phyloP scores from a whole-genome alignment of 805 yeast species.

The Cyberlindnera meyerae region DNA sequence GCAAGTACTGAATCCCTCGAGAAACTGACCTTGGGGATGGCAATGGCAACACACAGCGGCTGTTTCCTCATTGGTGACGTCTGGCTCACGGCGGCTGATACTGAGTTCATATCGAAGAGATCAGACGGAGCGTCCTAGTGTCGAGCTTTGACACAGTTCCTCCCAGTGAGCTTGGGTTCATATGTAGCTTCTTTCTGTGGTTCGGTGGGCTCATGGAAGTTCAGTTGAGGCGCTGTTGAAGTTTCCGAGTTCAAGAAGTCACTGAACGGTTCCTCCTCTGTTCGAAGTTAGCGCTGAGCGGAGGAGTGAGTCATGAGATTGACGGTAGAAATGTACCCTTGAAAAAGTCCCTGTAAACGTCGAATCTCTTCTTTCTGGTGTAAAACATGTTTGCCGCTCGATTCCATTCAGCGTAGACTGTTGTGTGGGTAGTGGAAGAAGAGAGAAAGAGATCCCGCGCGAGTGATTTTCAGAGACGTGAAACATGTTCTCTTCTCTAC shows the following conservation, averaged over 20 bases:
- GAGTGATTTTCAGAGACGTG: too few species aligned
- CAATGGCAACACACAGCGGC: neutral
- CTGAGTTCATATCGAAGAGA: conserved; percentile 14
- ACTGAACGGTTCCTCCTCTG: conserved; percentile 5
- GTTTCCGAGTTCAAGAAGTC: conserved; percentile 1
- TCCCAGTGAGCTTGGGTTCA: too few species aligned
- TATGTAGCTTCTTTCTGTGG: too few species aligned
- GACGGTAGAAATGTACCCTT: conserved; percentile 12
- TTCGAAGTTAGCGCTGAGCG: neutral
- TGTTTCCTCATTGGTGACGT: conserved; percentile 12
- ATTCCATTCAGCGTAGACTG: neutral
- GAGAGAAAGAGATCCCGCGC: neutral
- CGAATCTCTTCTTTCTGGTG: conserved; percentile 18
- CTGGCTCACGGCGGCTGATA: conserved; percentile 9
- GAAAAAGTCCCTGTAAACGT: conserved; percentile 23
- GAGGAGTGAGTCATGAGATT: neutral
- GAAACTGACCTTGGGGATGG: neutral
- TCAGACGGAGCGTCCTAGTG: conserved; percentile 9
- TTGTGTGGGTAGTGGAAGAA: neutral
- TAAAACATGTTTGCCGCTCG: conserved; percentile 16
- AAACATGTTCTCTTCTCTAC: too few species aligned
- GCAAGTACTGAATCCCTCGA: conserved; percentile 4
- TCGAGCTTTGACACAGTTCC: too few species aligned
- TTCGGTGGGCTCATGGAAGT: too few species aligned
- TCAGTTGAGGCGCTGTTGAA: too few species aligned